Evolutionary conservation across 345 rosid species (phyloP).

Genomic region (Lepidium didymum): DNA sequence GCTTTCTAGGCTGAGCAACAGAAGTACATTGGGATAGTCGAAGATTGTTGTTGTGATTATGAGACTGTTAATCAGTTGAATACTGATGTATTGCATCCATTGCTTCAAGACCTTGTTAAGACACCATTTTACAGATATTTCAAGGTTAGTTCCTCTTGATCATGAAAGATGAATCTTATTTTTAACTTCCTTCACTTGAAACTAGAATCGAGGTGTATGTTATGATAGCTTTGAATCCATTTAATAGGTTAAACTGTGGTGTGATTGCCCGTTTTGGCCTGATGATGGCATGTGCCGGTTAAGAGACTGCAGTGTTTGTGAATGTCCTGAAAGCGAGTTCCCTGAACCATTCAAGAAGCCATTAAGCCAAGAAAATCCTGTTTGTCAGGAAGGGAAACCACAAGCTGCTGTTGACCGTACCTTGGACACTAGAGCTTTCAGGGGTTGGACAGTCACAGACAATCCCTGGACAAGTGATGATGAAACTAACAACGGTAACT

Average conservation of each 20-base stretch:
- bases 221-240: not conserved
- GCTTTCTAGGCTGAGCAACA: constrained; percentile 28
- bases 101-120: constrained; percentile 70
- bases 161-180: not conserved
- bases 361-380: constrained; percentile 52
- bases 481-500: constrained; percentile 81
- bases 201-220: not conserved
- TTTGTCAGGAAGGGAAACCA: constrained; percentile 94
- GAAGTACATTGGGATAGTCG: constrained; percentile 62
- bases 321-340: constrained; percentile 90
- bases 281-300: constrained; percentile 94
- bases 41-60: constrained; percentile 92
- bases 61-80: constrained; percentile 74
- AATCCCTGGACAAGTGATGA: constrained; percentile 98
- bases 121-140: constrained; percentile 83
- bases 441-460: constrained; percentile 83
- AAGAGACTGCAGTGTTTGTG: constrained; percentile 95
- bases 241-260: constrained; percentile 82
- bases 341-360: constrained; percentile 72
- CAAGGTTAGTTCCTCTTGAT: constrained; percentile 46
- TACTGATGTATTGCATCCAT: constrained; percentile 59
- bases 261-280: constrained; percentile 98
- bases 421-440: constrained; percentile 61
- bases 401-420: constrained; percentile 87
- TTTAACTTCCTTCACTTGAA: not conserved